These are phyloP conservation scores for Phoma sp. DNA, from an alignment of 2,329 filamentous ascomycete species.

Conservation along the genomic window DNA sequence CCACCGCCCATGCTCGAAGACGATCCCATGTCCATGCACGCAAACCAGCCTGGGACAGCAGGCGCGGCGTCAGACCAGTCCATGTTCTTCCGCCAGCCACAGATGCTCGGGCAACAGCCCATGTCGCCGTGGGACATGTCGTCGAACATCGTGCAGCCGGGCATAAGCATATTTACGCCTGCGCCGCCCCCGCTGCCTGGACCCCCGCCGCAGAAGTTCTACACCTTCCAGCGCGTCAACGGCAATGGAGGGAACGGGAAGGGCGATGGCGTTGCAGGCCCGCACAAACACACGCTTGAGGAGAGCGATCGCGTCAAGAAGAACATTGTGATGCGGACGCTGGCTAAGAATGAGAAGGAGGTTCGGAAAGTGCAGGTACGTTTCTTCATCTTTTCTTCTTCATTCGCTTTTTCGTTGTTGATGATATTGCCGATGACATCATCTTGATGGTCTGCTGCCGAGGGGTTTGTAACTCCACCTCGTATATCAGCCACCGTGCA, in stretches of 20 bases:
- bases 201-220: conserved; percentile 49
- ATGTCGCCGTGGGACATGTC: conserved; percentile 35
- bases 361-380: conserved; percentile 60
- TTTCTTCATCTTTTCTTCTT: neutral
- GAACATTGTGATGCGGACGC: conserved; percentile 73
- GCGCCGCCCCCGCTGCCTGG: conserved; percentile 11
- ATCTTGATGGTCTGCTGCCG: conserved; percentile 10
- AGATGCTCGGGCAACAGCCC: conserved; percentile 23
- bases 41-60: conserved; percentile 8
- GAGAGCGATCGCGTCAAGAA: conserved; percentile 83
- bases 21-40: conserved; percentile 10
- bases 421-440: conserved; percentile 13
- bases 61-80: conserved; percentile 14
- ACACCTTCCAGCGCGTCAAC: conserved; percentile 79
- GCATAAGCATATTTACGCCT: conserved; percentile 24
- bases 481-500: conserved; percentile 4
- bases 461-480: conserved; percentile 6
- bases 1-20: conserved; percentile 31
- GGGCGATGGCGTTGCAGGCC: conserved; percentile 70
- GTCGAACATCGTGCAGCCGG: conserved; percentile 22
- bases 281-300: conserved; percentile 75
- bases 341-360: conserved; percentile 70
- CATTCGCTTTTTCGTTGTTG: conserved; percentile 4
- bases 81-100: conserved; percentile 33
- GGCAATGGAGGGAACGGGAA: conserved; percentile 77